phyloP scores from a whole-genome alignment of 2,329 filamentous ascomycete genomes.

The Pestalotiopsis sp. region DNA sequence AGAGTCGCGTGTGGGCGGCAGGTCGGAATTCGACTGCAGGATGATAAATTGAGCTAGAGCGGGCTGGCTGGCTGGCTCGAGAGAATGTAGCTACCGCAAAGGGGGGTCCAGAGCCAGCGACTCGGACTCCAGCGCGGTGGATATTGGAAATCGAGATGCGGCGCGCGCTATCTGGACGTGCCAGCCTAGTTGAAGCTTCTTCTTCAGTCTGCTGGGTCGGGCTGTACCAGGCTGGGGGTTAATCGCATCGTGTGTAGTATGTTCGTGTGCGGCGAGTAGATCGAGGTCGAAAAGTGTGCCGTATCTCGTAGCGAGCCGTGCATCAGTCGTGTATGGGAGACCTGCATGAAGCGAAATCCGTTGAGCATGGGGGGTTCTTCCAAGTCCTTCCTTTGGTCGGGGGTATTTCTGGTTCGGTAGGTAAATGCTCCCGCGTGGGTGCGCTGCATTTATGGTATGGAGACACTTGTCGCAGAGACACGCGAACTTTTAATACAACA shows the following conservation, averaged over 20 bases:
- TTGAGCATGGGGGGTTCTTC: conserved; percentile 23
- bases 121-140: background rate
- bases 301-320: background rate
- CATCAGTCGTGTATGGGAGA: conserved; percentile 16
- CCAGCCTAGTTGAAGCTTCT: conserved; percentile 13
- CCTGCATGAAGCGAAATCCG: conserved; percentile 24
- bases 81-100: background rate
- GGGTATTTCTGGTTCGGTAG: background rate
- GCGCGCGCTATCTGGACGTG: background rate
- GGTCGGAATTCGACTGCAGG: background rate
- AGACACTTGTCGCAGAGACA: conserved; percentile 3
- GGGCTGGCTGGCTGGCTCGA: background rate
- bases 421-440: background rate
- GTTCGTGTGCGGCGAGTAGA: background rate
- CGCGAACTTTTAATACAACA: background rate
- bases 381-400: background rate
- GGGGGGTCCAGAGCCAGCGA: background rate
- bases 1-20: background rate
- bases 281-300: background rate
- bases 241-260: conserved; percentile 40
- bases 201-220: conserved; percentile 35
- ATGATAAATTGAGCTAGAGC: background rate
- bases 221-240: conserved; percentile 37
- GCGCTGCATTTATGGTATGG: conserved; percentile 1
- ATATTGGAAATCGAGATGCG: background rate